Evolutionary conservation across 495 filamentous ascomycete species (phyloP).

Genomic region (Saxophila tyrrhenica): DNA sequence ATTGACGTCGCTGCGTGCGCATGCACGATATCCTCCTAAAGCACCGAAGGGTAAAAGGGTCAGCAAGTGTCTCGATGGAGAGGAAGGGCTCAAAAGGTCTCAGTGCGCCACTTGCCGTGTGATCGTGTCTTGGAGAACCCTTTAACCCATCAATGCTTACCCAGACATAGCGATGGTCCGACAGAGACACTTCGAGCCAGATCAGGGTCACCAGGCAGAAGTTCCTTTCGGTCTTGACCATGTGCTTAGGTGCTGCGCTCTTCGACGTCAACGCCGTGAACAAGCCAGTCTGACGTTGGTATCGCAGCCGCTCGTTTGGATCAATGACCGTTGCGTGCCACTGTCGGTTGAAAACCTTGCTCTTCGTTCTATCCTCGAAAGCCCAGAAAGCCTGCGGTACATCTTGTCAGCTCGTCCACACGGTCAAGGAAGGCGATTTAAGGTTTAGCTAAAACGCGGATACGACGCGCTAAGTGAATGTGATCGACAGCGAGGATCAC

Average conservation of each 20-base stretch:
- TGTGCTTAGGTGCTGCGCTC: not conserved
- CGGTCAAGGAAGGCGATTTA: too few species aligned
- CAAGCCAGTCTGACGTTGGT: not conserved
- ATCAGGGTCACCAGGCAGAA: not conserved
- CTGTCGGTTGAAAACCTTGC: not conserved
- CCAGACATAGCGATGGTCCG: not conserved
- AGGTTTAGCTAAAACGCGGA: too few species aligned
- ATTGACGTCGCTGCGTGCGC: not conserved
- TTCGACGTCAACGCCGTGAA: not conserved
- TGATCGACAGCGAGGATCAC: too few species aligned
- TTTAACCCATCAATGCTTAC: too few species aligned
- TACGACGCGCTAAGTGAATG: too few species aligned
- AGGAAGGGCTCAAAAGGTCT: too few species aligned
- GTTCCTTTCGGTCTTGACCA: not conserved
- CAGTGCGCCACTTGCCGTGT: too few species aligned
- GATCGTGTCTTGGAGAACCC: too few species aligned
- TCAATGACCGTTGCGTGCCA: not conserved
- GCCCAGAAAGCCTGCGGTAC: not conserved
- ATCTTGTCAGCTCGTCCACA: too few species aligned
- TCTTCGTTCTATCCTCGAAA: not conserved
- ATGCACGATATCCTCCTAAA: not conserved
- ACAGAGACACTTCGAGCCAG: not conserved
- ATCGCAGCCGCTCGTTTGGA: not conserved
- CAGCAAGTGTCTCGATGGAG: too few species aligned
- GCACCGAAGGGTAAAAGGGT: too few species aligned